Base-by-base conservation (phyloP, 192 early-diverging fungal species). In the Diversispora epigaea region DNA sequence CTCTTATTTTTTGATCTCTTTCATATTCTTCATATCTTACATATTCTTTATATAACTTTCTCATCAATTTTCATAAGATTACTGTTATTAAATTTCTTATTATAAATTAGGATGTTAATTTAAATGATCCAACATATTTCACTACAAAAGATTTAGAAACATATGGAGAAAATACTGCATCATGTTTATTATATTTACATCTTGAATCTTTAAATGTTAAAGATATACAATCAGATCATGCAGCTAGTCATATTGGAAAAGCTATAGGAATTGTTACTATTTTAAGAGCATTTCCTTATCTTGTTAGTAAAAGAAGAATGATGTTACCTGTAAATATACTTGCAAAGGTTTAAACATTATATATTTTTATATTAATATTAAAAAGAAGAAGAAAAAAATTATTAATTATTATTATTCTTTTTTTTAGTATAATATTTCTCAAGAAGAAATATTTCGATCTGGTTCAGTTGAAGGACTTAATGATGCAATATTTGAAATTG, bases 161-260 rank as follows among this genome's bases (percentile, higher is more conserved):
- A 14, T 96, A 98, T 76, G 91, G 90, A 32, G 97, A 99, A 77
- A 91, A 93, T 68, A 94, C 95, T 0, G 89, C 90, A 22, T 90
- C 93, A 9, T 89, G 90, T n/a, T 64, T 99, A 68, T 76, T 98
- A 40, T 95, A 99, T 81, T 84, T 97, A 43, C 93, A 95, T 47
- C 84, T 97, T 25, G 93, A 99, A 74, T 90, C 92, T 1, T 85
- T 96, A 14, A 93, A 93, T 4, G 82, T 99, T 39, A 84, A 87
- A 15, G 88, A 93, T 74, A 86, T 92, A 57, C 85, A 92, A 52
- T 91, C 92, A 1, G 95, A 99, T 80, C 96, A 98, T 81, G 90
- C 89, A 10, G 93, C 91, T 5, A 92, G 92, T 39, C 94, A 97
- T 74, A 85, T 99, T 41, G 97, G 96, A 39, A 93, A 98, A 63